Evolutionary conservation across 225 moss, liverwort and hornwort genomes (phyloP).

Genomic region (Antitrichia curtipendula): DNA sequence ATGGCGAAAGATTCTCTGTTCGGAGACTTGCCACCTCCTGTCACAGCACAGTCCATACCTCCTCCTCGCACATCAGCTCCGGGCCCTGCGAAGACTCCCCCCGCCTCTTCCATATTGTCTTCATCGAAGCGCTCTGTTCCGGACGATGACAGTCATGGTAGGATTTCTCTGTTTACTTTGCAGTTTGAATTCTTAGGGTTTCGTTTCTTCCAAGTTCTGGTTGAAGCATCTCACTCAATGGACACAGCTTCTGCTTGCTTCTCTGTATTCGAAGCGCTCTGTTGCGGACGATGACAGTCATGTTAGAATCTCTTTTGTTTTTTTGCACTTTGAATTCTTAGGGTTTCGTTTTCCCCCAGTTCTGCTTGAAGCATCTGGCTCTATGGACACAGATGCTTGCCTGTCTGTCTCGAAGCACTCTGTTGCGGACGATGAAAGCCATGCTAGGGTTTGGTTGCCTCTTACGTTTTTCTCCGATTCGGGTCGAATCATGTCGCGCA

Average conservation of each 20-base stretch:
- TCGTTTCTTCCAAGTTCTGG: not conserved
- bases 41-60: constrained; percentile 2
- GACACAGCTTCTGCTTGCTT: not conserved
- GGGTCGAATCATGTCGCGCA: no score
- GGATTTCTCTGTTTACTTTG: not conserved
- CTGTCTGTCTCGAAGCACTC: no score
- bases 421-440: no score
- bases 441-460: no score
- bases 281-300: constrained; percentile 10
- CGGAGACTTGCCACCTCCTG: constrained; percentile 76
- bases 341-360: not conserved
- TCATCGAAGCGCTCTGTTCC: constrained; percentile 43
- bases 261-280: constrained; percentile 20
- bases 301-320: constrained; percentile 8
- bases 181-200: not conserved
- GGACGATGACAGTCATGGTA: constrained; percentile 44
- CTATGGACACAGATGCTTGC: not conserved
- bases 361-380: not conserved
- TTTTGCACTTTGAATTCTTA: not conserved
- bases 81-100: not conserved
- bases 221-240: not conserved
- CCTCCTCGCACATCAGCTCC: not conserved
- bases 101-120: constrained; percentile 37
- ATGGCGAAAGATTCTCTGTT: constrained; percentile 73
- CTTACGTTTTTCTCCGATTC: no score